A percentile compares a stretch with the other conserved stretches of the same genome.
phyloP scores from a whole-genome alignment of 2,329 filamentous ascomycete species.

The Aspergillus ochraceoroseus region DNA sequence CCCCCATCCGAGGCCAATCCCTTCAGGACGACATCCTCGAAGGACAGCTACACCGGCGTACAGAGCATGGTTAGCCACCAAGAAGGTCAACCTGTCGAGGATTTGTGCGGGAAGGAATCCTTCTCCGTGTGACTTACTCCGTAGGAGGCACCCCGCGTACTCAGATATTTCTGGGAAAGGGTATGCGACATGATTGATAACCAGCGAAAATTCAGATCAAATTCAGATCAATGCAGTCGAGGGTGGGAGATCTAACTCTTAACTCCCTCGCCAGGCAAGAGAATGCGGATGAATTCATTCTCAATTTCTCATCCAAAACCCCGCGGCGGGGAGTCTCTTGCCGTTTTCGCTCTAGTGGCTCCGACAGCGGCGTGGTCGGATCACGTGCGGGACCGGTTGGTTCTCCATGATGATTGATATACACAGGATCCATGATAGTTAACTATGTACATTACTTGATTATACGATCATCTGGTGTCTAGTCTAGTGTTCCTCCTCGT shows the following conservation, averaged over 20 bases:
- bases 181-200: conserved; percentile 25
- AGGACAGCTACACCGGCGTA: conserved; percentile 54
- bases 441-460: no score
- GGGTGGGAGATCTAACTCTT: no score
- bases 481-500: no score
- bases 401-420: no score
- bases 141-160: conserved; percentile 32
- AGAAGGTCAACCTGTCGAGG: not conserved
- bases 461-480: no score
- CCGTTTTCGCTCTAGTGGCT: conserved; percentile 23
- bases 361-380: conserved; percentile 25
- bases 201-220: not conserved
- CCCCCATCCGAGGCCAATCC: conserved; percentile 82
- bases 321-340: conserved; percentile 17
- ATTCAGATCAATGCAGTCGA: no score
- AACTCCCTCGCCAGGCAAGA: not conserved
- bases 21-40: conserved; percentile 86
- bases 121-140: conserved; percentile 25
- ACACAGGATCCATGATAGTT: no score
- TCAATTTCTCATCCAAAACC: conserved; percentile 19
- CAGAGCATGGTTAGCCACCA: conserved; percentile 13
- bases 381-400: conserved; percentile 21
- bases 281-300: not conserved
- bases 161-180: conserved; percentile 32
- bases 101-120: no score